Conservation (phyloP, 257 asterid species). For the Jacaranda mimosifolia region DNA sequence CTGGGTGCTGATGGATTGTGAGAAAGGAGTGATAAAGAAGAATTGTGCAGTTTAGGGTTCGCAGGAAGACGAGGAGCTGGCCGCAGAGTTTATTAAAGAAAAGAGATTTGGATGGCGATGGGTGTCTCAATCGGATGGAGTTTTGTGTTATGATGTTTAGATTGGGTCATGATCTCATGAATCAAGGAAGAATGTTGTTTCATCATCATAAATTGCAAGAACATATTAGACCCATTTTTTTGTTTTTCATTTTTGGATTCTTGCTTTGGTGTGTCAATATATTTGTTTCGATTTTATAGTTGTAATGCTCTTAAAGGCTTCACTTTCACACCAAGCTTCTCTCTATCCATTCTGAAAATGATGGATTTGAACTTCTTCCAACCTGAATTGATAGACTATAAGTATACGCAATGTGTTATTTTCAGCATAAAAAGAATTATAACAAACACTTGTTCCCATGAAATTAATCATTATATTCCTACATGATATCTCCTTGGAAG, state of each 20-base stretch:
- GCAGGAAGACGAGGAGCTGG: slow-evolving; percentile 43
- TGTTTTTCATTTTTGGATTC: no score
- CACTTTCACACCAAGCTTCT: slow-evolving; percentile 44
- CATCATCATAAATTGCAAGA: not conserved
- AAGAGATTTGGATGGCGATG: slow-evolving; percentile 86
- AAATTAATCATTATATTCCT: no score
- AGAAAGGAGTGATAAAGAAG: slow-evolving; percentile 61
- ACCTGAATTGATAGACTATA: no score
- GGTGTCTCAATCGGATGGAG: slow-evolving; percentile 62
- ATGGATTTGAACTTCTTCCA: slow-evolving; percentile 36
- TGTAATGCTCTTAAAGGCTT: slow-evolving; percentile 28
- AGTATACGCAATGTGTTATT: no score
- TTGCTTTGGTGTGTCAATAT: no score
- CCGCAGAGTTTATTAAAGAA: slow-evolving; percentile 58
- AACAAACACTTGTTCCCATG: no score
- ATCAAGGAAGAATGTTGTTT: slow-evolving; percentile 35
- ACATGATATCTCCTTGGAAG: no score
- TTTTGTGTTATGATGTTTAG: slow-evolving; percentile 83
- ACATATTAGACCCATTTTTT: no score
- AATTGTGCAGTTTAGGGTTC: slow-evolving; percentile 56
- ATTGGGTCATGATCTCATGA: slow-evolving; percentile 73
- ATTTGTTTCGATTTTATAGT: no score
- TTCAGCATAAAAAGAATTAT: no score
- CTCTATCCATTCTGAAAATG: slow-evolving; percentile 23
- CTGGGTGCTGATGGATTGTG: slow-evolving; percentile 57